Evolutionary conservation across 2,329 filamentous ascomycete species (phyloP).

Genomic region (Xylariaceae sp.): DNA sequence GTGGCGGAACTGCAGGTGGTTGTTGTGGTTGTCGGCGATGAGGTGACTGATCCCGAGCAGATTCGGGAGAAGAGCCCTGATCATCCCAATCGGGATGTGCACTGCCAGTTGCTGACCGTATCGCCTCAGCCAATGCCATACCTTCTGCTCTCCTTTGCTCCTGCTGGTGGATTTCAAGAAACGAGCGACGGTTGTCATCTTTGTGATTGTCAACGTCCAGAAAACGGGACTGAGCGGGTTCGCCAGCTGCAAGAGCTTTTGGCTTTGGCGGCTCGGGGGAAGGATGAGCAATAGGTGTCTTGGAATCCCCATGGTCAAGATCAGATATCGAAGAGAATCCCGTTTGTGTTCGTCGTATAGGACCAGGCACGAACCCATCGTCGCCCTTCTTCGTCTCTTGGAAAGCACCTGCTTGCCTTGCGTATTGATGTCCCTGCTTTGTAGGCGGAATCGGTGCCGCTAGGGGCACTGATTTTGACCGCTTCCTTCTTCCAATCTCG

Average conservation of each 20-base stretch:
- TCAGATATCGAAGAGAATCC: slow-evolving; percentile 51
- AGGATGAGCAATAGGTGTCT: slow-evolving; percentile 19
- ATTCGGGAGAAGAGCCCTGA: slow-evolving; percentile 39
- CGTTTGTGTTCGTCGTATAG: slow-evolving; percentile 64
- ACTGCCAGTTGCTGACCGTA: slow-evolving; percentile 43
- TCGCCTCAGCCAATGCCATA: slow-evolving; percentile 61
- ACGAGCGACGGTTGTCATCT: slow-evolving; percentile 62
- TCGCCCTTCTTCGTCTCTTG: slow-evolving; percentile 39
- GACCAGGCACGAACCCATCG: slow-evolving; percentile 58
- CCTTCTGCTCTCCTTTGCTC: slow-evolving; percentile 68
- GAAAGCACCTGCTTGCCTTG: slow-evolving; percentile 33
- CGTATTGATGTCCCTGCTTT: slow-evolving; percentile 38
- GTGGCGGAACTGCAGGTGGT: slow-evolving; percentile 12
- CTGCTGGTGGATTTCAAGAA: slow-evolving; percentile 63
- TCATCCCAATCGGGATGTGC: slow-evolving; percentile 43
- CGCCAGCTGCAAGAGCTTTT: slow-evolving; percentile 42
- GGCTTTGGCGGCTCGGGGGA: slow-evolving; percentile 34
- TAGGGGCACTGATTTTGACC: slow-evolving; percentile 44
- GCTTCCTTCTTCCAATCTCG: slow-evolving; percentile 70
- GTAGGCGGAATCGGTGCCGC: slow-evolving; percentile 42
- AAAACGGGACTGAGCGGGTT: slow-evolving; percentile 40
- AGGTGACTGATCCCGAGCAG: slow-evolving; percentile 28
- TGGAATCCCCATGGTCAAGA: slow-evolving; percentile 26
- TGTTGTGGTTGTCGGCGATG: slow-evolving; percentile 22
- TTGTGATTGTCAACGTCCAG: slow-evolving; percentile 46